phyloP scores from a whole-genome alignment of 805 yeast species.

The Scheffersomyces coipomensis region DNA sequence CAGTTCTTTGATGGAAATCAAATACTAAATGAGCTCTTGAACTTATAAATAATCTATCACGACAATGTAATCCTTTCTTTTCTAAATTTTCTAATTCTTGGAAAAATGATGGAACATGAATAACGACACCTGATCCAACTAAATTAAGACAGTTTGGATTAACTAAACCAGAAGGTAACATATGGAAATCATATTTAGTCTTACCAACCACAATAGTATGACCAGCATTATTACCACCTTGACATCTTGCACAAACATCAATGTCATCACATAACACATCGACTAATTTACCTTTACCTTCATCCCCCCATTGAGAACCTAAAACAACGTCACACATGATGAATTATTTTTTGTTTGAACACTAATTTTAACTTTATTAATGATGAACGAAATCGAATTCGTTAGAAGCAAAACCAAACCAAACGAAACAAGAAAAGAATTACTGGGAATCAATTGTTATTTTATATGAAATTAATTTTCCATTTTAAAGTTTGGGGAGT shows the following conservation, averaged over 20 bases:
- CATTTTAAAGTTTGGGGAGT: too few species aligned
- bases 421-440: slow-evolving; percentile 5
- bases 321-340: slow-evolving; percentile 88
- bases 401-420: slow-evolving; percentile 10
- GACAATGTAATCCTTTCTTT: slow-evolving; percentile 74
- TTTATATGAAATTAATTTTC: too few species aligned
- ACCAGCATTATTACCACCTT: slow-evolving; percentile 99
- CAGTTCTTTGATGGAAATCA: slow-evolving; percentile 97
- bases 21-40: slow-evolving; percentile 95
- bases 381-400: slow-evolving; percentile 13
- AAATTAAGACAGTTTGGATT: slow-evolving; percentile 88
- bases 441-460: too few species aligned
- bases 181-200: slow-evolving; percentile 93
- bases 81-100: slow-evolving; percentile 80
- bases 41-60: slow-evolving; percentile 79
- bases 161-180: slow-evolving; percentile 97
- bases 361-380: background rate
- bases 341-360: slow-evolving; percentile 1
- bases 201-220: slow-evolving; percentile 94
- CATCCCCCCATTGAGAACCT: slow-evolving; percentile 99
- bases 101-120: slow-evolving; percentile 92
- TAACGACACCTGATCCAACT: slow-evolving; percentile 94
- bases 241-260: slow-evolving; percentile 96
- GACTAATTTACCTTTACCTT: slow-evolving; percentile 98
- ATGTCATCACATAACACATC: slow-evolving; percentile 92